Base-by-base conservation (phyloP, 179 eudicot species). In the Beta corolliflora region DNA sequence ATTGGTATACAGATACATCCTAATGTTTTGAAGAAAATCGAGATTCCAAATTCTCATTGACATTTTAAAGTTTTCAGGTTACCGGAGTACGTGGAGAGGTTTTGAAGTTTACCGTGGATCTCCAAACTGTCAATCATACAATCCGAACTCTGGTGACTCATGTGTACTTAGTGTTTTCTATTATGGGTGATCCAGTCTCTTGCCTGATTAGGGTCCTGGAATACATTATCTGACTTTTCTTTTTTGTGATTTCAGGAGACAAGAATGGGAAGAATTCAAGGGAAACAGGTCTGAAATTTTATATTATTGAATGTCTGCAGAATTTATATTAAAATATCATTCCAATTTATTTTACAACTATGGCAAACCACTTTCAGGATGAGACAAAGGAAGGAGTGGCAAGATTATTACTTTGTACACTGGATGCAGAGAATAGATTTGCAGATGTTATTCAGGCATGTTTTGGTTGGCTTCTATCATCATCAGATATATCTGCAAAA, bases 141-240 rank as follows among this genome's bases (percentile, higher is more conserved):
- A 92, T 94, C 73, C 90, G 83, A 83, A 83, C 90, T 18, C 84
- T 96, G 98, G 99, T 96, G 79, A 90, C 46, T 48, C 50, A 64
- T 66, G 68, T 75, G 80, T 81, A 68, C 63, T 71, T 64, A 58
- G 16, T 70, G 14, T 29, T 75, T 14, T 65, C 63, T 67, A 19
- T 58, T 31, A 60, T 50, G 3, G 61, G 52, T 75, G 19, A 75
- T 23, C 61, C 0, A 7, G 58, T 36, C 12, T 36, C 59, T 59
- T 36, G 46, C 25, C 23, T 56, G 44, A 31, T 25, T 59, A 18
- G 70, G 71, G 36, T 11, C 14, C 52, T 50, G 66, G 75, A 70
- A 54, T 53, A 10, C 60, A 53, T 9, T 75, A 11, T 72, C 71
- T 71, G 78, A 78, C 56, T 65, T 67, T 19, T 25, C 25, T 41